Percentiles rank a stretch among this genome's conserved stretches.
These are phyloP conservation scores for Centella asiatica DNA, from an alignment of 129 eudicot species.

Conservation along the genomic window DNA sequence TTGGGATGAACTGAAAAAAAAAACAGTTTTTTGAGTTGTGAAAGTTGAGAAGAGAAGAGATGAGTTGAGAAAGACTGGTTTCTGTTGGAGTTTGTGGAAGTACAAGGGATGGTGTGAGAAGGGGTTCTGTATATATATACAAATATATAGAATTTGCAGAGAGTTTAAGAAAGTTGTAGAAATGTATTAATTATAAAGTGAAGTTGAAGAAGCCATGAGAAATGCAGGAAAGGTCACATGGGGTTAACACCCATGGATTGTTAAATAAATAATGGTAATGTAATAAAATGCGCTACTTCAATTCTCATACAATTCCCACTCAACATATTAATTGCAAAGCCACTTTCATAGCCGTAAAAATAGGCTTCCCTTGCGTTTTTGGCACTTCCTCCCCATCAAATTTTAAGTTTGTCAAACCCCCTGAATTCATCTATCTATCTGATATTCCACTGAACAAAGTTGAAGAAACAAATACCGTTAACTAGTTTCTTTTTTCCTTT, in stretches of 20 bases:
- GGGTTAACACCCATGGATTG: slow-evolving; percentile 31
- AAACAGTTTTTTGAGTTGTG: not conserved
- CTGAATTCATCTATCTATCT: not conserved
- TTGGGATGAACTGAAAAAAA: not conserved
- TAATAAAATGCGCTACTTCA: slow-evolving; percentile 19
- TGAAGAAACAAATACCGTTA: not conserved
- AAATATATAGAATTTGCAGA: not conserved
- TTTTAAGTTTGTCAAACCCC: too few species aligned
- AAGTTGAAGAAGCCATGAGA: slow-evolving; percentile 53
- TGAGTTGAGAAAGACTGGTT: slow-evolving; percentile 1
- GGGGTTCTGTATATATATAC: slow-evolving; percentile 37
- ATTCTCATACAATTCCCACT: slow-evolving; percentile 32
- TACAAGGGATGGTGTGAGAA: slow-evolving; percentile 22
- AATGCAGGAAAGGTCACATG: slow-evolving; percentile 68
- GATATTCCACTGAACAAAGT: not conserved
- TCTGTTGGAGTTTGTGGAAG: slow-evolving; percentile 20
- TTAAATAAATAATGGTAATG: not conserved
- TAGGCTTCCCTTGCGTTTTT: slow-evolving; percentile 39
- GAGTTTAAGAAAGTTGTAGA: slow-evolving; percentile 5
- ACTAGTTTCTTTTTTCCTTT: slow-evolving; percentile 3
- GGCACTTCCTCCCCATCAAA: slow-evolving; percentile 20
- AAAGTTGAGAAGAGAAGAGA: not conserved
- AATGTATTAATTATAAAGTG: slow-evolving; percentile 24
- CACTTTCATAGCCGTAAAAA: slow-evolving; percentile 49
- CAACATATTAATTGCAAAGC: slow-evolving; percentile 41